Base-by-base conservation (phyloP, 495 filamentous ascomycete genomes). In the Tricharina praecox region DNA sequence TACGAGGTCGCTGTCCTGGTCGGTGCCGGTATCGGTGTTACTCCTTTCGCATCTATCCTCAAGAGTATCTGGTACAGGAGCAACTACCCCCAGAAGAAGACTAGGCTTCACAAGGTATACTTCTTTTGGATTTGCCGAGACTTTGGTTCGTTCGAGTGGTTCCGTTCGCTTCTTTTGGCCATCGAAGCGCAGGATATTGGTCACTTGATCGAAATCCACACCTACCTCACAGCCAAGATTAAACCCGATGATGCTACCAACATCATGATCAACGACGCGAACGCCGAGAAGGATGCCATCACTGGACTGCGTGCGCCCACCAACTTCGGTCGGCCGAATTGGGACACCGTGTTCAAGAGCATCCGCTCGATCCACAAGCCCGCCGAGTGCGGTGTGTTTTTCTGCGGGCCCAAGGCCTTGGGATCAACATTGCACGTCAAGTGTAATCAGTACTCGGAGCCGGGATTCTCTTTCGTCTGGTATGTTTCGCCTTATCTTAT, bases 61-160 rank as follows among this genome's bases (percentile, higher is more conserved):
- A 86, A 86, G 67, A 82, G 77, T 47, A 82, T 86, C 62, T 86
- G 81, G 81, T 86, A 85, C 62, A 71, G 79, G n/a, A 81, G 81
- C 72, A 83, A 82, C 68, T 82, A 78, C 62, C 78, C 79, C 10
- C 73, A 80, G 61, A 74, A 81, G 64, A 76, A 76, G 63, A 83
- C 78, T 15, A 67, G 76, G 24, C 68, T 86, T 24, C 68, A 77
- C 47, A 86, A 85, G 62, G 79, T 86, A 25, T 86, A 85, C 66
- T 85, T 86, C 66, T 83, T 85, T 69, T 86, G 81, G 81, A 73
- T 85, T 55, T 61, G 81, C 68, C 67, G 78, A 60, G 79, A 85
- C 58, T 81, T 84, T 53, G 78, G 76, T 20, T 78, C 75, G 3
- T 85, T 83, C 53, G 80, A 85, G 65, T 86, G 81, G 81, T 86